Evolutionary conservation across 2,329 filamentous ascomycete genomes (phyloP).

Genomic region (Grosmannia serpens): DNA sequence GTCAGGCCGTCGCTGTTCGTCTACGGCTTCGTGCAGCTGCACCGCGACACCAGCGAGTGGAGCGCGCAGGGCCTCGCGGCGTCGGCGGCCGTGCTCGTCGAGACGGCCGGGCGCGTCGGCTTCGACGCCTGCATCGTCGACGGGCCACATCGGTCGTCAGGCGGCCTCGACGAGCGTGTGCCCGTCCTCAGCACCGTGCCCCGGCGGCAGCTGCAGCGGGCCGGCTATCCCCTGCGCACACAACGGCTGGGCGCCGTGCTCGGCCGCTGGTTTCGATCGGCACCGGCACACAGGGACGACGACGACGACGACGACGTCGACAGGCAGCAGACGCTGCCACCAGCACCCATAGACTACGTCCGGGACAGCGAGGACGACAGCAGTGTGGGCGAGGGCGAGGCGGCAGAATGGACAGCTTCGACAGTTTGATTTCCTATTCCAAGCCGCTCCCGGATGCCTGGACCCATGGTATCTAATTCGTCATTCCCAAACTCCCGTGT

Average conservation of each 20-base stretch:
- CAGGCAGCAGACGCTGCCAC: neutral
- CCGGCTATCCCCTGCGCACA: slow-evolving; percentile 7
- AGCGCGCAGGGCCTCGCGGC: slow-evolving; percentile 60
- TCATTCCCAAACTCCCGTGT: neutral
- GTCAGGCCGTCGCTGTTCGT: slow-evolving; percentile 40
- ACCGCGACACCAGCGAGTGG: slow-evolving; percentile 60
- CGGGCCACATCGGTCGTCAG: neutral
- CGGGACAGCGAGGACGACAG: slow-evolving; percentile 11
- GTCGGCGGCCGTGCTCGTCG: slow-evolving; percentile 51
- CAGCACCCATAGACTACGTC: slow-evolving; percentile 2
- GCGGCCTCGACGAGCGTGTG: slow-evolving; percentile 23
- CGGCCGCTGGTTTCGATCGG: slow-evolving; percentile 54
- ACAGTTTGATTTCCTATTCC: neutral
- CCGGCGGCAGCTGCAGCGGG: slow-evolving; percentile 9
- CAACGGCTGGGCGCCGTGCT: slow-evolving; percentile 39
- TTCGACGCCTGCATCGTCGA: slow-evolving; percentile 32
- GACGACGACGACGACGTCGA: neutral
- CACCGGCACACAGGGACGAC: slow-evolving; percentile 1
- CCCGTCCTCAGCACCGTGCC: slow-evolving; percentile 31
- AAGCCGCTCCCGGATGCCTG: neutral
- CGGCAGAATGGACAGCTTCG: neutral
- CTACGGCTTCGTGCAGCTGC: slow-evolving; percentile 54
- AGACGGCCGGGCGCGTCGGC: slow-evolving; percentile 38
- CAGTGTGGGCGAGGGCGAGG: neutral
- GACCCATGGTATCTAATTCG: slow-evolving; percentile 19